Evolutionary conservation across 1,284 basidiomycete genomes (phyloP).

Genomic region (Austroboletus novae-zelandiae): DNA sequence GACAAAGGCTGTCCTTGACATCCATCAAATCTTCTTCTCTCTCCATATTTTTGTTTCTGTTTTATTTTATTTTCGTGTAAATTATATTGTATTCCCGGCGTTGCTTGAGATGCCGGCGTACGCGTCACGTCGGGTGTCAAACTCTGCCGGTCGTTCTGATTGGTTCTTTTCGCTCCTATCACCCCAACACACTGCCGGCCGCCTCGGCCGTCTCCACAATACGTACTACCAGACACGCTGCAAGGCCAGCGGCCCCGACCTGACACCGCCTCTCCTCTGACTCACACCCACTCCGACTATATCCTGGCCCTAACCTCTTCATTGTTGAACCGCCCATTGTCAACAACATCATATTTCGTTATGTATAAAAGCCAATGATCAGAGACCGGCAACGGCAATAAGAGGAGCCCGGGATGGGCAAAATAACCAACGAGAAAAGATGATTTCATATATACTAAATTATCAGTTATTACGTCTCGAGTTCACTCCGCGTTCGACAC

Average conservation of each 20-base stretch:
- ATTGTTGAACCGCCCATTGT: no score
- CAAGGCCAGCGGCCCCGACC: not conserved
- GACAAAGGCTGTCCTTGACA: slow-evolving; percentile 5
- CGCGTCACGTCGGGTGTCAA: slow-evolving; percentile 1
- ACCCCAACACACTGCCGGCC: no score
- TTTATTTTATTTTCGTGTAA: slow-evolving; percentile 5
- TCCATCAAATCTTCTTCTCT: not conserved
- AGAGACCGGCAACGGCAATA: not conserved
- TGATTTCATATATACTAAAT: slow-evolving; percentile 12
- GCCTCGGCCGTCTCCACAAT: no score
- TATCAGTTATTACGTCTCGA: slow-evolving; percentile 8
- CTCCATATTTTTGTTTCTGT: slow-evolving; percentile 3
- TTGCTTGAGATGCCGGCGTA: slow-evolving; percentile 2
- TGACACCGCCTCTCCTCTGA: not conserved
- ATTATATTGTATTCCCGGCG: no score
- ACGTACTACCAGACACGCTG: no score
- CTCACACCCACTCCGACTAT: not conserved
- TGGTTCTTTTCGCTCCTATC: not conserved
- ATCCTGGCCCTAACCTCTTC: no score
- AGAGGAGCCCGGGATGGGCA: not conserved
- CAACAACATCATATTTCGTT: not conserved
- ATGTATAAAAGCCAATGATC: not conserved
- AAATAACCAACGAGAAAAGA: slow-evolving; percentile 5
- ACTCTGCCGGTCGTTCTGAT: slow-evolving; percentile 1
- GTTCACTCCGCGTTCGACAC: not conserved